Evolutionary conservation across 441 rosid species (phyloP).

Genomic region (Pelargonium myrrhifolium): DNA sequence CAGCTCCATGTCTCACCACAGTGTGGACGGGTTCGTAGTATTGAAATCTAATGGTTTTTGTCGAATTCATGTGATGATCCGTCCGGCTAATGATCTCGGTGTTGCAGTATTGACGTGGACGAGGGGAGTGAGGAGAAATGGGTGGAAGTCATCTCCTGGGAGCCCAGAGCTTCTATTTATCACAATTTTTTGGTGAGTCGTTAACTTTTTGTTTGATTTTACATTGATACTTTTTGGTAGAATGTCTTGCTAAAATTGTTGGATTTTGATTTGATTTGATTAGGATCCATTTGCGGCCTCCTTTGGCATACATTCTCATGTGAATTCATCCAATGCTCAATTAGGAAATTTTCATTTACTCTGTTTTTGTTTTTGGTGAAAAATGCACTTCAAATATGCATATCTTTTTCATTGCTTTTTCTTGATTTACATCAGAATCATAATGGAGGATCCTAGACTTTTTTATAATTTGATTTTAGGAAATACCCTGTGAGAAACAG

Average conservation of each 20-base stretch:
- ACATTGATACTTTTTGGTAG: background rate
- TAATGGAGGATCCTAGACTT: background rate
- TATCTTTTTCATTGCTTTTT: background rate
- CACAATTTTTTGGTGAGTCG: constrained; percentile 23
- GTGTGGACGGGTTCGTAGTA: constrained; percentile 11
- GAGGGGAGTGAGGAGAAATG: constrained; percentile 26
- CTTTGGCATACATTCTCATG: background rate
- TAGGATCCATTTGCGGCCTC: background rate
- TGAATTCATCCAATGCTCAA: background rate
- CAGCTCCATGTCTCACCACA: constrained; percentile 15
- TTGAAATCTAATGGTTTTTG: background rate
- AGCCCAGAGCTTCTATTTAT: constrained; percentile 23
- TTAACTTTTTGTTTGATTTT: background rate
- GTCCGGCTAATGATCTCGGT: background rate
- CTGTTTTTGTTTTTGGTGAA: background rate
- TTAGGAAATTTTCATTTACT: too few species aligned
- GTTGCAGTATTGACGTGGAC: constrained; percentile 14
- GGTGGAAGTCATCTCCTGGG: constrained; percentile 28
- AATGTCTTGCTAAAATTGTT: background rate
- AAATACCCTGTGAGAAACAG: too few species aligned
- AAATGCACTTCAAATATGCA: background rate
- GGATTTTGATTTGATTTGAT: background rate
- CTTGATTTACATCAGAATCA: background rate
- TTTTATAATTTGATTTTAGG: too few species aligned
- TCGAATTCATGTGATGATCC: background rate